Base-by-base conservation (phyloP, 192 early-diverging fungal species). In the Coemansia sp. region DNA sequence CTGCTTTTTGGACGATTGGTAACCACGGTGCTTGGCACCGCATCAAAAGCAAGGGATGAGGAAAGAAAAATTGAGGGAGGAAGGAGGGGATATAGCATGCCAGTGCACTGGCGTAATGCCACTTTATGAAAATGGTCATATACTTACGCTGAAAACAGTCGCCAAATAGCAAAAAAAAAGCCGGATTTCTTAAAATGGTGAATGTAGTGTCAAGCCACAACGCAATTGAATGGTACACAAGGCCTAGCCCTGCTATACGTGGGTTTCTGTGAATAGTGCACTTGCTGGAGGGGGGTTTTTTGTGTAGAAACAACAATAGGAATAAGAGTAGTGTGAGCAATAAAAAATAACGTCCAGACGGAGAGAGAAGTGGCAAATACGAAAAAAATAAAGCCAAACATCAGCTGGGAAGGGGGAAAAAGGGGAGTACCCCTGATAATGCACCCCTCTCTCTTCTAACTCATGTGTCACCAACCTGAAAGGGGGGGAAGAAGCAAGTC, bases 361-460 rank as follows among this genome's bases (percentile, higher is more conserved):
- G 16, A 57, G 18, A 57, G 33, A 60, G 31, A 60, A 60, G 57
- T 18, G 57, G 13, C 16, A 5, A 44, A 44, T 24, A 10, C 52
- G 22, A 24, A 50, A 5, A 11, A 20, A 22, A 50, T 15, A 47
- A 55, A 57, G 31, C 16, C 6, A 16, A 60, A 33, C 33, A 33
- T 36, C 57, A 60, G 57, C 53, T 29, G 53, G 53, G 57, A 13
- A n/a, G 53, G 53, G 33, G 2, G 9, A n/a, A 33, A 8, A 60
- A 6, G 15, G 31, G 31, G 31, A n/a, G 57, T 31, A 18, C 57
- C 31, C 57, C 31, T 57, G 57, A 57, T 60, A 60, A 60, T 60
- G 57, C 57, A 60, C 57, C 57, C 36, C 34, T 60, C 57, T 60
- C 57, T 60, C 57, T 60, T 60, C 57, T 60, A 33, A 60, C 31